Evolutionary conservation across 2,329 filamentous ascomycete genomes (phyloP), one percentile per base, ranked within the genome.

Genomic region (Monosporascus sp.): DNA sequence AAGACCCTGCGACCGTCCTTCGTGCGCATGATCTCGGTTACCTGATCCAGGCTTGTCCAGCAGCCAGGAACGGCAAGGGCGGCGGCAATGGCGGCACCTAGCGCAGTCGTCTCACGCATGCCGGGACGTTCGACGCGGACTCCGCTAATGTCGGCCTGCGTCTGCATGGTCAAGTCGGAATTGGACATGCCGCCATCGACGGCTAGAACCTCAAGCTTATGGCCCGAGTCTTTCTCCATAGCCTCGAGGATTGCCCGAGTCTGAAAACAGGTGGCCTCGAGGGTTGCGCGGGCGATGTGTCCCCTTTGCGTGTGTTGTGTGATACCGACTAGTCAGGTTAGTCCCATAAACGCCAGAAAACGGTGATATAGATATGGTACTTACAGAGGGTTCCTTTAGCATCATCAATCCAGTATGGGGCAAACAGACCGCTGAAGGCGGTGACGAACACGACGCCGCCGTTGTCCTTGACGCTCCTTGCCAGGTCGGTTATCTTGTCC

Each of bases 401-500:
- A 71, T 95, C 89, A 66, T 96, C 90, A 56, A 96, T 93, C 91
- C 91, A 96, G 71, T 96, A 96, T 0, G 91, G 91, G 1, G 91
- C 91, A 67, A 96, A 96, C 3, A 96, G 79, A 51, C 91, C 91
- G 69, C 87, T 91, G 68, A 96, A 96, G 1, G 91, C 91, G 3
- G 91, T 96, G 55, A 96, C 91, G 63, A 96, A 85, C 18, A 92
- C 83, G 51, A 91, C 87, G 7, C 91, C 91, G 52, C 90, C 91
- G 56, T 88, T 95, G 68, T 96, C 87, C 2, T 73, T 62, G 7
- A 83, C 80, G 0, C 73, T 75, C 62, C 73, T 71, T 31, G 80
- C 80, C 35, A 84, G 69, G 49, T 73, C 70, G 22, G 74, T 78
- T 51, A 83, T 76, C 54, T 77, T 71, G 54, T 71, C 70, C 2